A percentile compares a stretch with the other conserved stretches of the same genome.
phyloP scores from a whole-genome alignment of 1,284 basidiomycete genomes.

The Marasmius fiardii region DNA sequence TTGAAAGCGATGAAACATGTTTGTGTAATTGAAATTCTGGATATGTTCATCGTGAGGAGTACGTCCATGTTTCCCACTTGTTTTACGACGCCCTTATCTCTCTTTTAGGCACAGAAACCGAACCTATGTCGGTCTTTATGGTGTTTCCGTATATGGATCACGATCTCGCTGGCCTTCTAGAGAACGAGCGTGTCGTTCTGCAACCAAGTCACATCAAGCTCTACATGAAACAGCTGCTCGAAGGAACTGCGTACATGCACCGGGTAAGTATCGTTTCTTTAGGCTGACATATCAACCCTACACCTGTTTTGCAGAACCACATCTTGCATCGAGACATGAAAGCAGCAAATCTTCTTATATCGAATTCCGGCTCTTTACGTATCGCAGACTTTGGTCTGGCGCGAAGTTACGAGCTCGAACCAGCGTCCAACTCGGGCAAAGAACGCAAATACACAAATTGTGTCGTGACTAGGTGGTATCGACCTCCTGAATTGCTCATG shows the following conservation, averaged over 20 bases:
- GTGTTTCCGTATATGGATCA: slow-evolving; percentile 99
- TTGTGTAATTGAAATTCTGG: slow-evolving; percentile 84
- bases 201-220: slow-evolving; percentile 88
- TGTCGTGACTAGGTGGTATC: slow-evolving; percentile 99
- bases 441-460: slow-evolving; percentile 91
- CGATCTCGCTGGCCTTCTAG: slow-evolving; percentile 91
- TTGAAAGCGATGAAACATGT: slow-evolving; percentile 87
- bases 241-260: slow-evolving; percentile 96
- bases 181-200: slow-evolving; percentile 84
- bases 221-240: slow-evolving; percentile 93
- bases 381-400: slow-evolving; percentile 99
- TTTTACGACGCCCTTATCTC: slow-evolving; percentile 1
- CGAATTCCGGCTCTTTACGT: slow-evolving; percentile 76
- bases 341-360: slow-evolving; percentile 94
- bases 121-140: slow-evolving; percentile 90
- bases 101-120: slow-evolving; percentile 53
- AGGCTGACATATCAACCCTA: slow-evolving; percentile 8
- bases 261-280: slow-evolving; percentile 43
- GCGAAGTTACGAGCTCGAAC: slow-evolving; percentile 60
- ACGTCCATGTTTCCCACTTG: slow-evolving; percentile 26
- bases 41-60: slow-evolving; percentile 87
- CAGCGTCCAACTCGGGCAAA: not conserved
- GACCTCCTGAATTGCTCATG: slow-evolving; percentile 92
- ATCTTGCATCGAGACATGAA: slow-evolving; percentile 99
- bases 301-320: slow-evolving; percentile 62